Evolutionary conservation across 2,329 filamentous ascomycete genomes (phyloP).

Genomic region (Cladophialophora psammophila): DNA sequence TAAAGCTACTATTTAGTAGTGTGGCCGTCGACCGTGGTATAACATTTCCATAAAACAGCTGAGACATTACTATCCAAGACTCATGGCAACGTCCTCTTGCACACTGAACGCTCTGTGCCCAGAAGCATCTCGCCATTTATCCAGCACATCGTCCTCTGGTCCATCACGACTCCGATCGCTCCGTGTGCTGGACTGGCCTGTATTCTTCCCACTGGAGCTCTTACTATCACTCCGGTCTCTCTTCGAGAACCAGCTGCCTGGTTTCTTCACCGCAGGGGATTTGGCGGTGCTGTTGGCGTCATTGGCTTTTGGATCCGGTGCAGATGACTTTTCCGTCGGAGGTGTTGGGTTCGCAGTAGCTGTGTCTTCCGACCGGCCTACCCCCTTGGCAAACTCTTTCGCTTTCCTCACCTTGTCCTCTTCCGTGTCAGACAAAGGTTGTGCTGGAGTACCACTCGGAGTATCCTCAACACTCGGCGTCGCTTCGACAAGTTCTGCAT

Average conservation of each 20-base stretch:
- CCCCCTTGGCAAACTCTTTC: conserved; percentile 34
- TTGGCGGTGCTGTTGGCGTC: conserved; percentile 26
- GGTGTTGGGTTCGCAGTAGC: conserved; percentile 5
- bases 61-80: conserved; percentile 29
- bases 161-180: conserved; percentile 37
- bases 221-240: conserved; percentile 37
- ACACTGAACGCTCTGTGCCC: conserved; percentile 31
- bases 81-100: conserved; percentile 37
- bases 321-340: conserved; percentile 14
- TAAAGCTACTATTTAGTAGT: neutral
- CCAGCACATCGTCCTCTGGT: conserved; percentile 37
- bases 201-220: conserved; percentile 38
- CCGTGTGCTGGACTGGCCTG: conserved; percentile 31
- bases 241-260: conserved; percentile 34
- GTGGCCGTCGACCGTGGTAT: neutral
- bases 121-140: conserved; percentile 34
- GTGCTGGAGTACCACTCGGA: conserved; percentile 49
- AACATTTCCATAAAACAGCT: neutral
- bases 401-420: conserved; percentile 34
- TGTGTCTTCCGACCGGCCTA: conserved; percentile 23
- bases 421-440: conserved; percentile 31
- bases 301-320: conserved; percentile 19
- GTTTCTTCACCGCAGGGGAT: conserved; percentile 27
- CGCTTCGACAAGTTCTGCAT: conserved; percentile 90
- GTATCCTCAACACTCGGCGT: conserved; percentile 55